Evolutionary conservation across 768 basidiomycete species (phyloP).

Genomic region (Lenzites betulinus): DNA sequence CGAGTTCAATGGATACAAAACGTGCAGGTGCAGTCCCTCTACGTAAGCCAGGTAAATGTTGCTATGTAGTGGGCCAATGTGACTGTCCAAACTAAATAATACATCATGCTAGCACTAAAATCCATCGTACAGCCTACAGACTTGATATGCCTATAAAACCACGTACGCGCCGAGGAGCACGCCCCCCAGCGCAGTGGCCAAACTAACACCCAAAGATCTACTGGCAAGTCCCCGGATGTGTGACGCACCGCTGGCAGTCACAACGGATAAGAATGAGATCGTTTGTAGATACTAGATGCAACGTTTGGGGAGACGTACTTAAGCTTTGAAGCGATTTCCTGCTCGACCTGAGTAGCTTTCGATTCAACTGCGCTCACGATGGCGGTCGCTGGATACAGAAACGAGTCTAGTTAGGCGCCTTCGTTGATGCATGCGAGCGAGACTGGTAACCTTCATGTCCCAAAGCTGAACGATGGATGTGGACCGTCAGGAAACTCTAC

Average conservation of each 20-base stretch:
- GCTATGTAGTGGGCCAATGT: too few species aligned
- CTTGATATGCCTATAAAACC: not conserved
- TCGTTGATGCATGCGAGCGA: too few species aligned
- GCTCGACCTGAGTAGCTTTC: not conserved
- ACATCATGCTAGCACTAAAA: not conserved
- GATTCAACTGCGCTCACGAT: not conserved
- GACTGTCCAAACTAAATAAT: not conserved
- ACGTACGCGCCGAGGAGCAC: constrained; percentile 12
- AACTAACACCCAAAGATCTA: not conserved
- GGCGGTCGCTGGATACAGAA: not conserved
- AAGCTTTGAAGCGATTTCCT: not conserved
- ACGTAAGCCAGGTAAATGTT: too few species aligned
- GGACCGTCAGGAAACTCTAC: not conserved
- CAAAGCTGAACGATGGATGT: not conserved
- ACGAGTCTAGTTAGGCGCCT: too few species aligned
- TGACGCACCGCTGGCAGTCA: not conserved
- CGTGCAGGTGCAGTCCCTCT: too few species aligned
- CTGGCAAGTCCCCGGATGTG: not conserved
- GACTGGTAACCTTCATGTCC: not conserved
- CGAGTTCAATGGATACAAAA: too few species aligned
- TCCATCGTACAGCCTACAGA: not conserved
- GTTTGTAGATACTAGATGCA: not conserved
- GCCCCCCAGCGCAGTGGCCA: constrained; percentile 3
- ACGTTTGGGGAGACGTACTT: not conserved
- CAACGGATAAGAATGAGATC: not conserved